Percentiles rank a stretch among this genome's conserved stretches.
These are phyloP conservation scores for Ramaria sp. DNA, from an alignment of 768 basidiomycete genomes.

Conservation along the genomic window DNA sequence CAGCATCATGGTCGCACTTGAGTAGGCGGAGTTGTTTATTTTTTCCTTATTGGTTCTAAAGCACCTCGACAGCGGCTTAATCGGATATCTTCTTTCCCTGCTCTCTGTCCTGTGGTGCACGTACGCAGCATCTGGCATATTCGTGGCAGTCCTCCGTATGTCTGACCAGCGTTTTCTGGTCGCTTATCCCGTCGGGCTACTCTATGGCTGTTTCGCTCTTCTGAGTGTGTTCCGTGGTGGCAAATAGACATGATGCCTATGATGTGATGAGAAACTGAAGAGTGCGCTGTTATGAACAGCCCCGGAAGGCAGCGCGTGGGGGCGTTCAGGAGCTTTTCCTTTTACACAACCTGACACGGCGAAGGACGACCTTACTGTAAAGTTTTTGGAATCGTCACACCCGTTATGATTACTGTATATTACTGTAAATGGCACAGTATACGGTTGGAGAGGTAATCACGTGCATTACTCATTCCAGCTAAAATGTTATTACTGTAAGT, in stretches of 20 bases:
- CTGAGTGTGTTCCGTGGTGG: constrained; percentile 80
- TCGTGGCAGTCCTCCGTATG: constrained; percentile 91
- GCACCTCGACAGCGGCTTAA: constrained; percentile 43
- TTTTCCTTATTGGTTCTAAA: constrained; percentile 10
- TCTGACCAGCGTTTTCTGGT: constrained; percentile 90
- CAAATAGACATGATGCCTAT: neutral
- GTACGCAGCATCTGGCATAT: constrained; percentile 90
- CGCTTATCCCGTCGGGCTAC: constrained; percentile 88
- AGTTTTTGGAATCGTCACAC: no score
- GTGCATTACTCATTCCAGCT: no score
- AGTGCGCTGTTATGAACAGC: no score
- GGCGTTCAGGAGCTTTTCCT: no score
- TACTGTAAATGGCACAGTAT: no score
- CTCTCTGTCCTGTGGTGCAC: constrained; percentile 94
- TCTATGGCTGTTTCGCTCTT: constrained; percentile 91
- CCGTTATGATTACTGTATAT: no score
- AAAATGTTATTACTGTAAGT: no score
- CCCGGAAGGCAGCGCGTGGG: no score
- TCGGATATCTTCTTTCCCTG: constrained; percentile 77
- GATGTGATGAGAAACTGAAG: no score
- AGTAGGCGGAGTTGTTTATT: constrained; percentile 44
- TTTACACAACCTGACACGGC: no score
- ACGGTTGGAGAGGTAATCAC: no score
- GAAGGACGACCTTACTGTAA: no score
- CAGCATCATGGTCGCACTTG: constrained; percentile 77